phyloP scores from a whole-genome alignment of 495 filamentous ascomycete species.

The Talaromyces adpressus region DNA sequence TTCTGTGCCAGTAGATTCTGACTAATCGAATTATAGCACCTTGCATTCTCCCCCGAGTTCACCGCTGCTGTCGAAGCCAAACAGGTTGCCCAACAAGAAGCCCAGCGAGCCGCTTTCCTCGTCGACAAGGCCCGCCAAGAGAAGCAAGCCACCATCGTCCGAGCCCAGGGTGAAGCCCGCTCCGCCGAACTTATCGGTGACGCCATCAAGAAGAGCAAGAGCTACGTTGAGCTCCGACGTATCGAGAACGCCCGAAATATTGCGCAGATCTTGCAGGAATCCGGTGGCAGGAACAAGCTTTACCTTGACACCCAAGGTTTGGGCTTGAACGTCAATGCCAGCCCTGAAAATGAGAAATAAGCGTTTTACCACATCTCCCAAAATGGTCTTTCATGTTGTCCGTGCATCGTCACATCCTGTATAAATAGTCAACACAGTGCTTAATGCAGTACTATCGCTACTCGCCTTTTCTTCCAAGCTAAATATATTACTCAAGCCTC shows the following conservation, averaged over 20 bases:
- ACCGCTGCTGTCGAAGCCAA: constrained; percentile 98
- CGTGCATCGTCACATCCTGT: constrained; percentile 2
- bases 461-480: constrained; percentile 1
- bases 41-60: constrained; percentile 99
- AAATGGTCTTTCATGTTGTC: constrained; percentile 3
- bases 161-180: constrained; percentile 97
- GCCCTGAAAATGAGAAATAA: constrained; percentile 18
- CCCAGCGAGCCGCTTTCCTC: constrained; percentile 92
- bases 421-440: constrained; percentile 6
- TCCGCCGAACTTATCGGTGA: constrained; percentile 98
- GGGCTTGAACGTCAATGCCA: constrained; percentile 76
- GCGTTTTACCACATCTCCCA: neutral
- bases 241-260: constrained; percentile 94
- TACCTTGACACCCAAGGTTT: constrained; percentile 85
- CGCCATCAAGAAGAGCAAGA: constrained; percentile 97
- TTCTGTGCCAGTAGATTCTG: too few species aligned
- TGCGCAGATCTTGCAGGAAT: constrained; percentile 74
- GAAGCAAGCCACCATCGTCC: constrained; percentile 98
- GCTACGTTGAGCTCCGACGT: constrained; percentile 92
- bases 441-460: constrained; percentile 11
- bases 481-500: too few species aligned
- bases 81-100: constrained; percentile 98
- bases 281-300: constrained; percentile 85
- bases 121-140: constrained; percentile 99
- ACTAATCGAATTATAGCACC: constrained; percentile 55